Evolutionary conservation across 108 stramenopile species (phyloP), one percentile per base, ranked within the genome.

Genomic region (Nitzschia sp.): DNA sequence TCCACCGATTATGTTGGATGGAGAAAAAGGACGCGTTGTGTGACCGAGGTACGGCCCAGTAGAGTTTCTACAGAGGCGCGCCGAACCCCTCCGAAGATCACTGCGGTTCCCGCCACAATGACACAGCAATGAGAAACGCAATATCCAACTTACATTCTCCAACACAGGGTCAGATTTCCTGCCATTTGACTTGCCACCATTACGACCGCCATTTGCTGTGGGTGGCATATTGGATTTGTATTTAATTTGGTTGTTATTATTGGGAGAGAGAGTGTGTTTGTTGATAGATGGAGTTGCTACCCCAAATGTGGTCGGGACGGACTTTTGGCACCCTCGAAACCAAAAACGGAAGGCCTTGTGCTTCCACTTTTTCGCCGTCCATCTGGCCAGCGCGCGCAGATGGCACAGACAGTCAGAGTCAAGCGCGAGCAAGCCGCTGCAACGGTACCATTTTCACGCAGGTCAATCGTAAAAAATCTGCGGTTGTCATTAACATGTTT

Each of bases 151-250:
- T 64, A 72, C 71, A 64, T 64, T 64, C 54, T 72, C 71, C 28
- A 72, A 31, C 62, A 72, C 62, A 27, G 63, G 35, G 28, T 49
- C 36, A 23, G 53, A 47, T 46, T 65, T 66, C 25, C 32, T 63
- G n/a, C 60, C 63, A 31, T 73, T 73, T 15, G 57, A 65, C 54
- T 73, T 66, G 63, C 60, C 27, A 29, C 72, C 72, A 42, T 61
- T 49, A 34, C 74, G 74, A 64, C 74, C 66, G 59, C 74, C 74
- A 47, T 66, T 74, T 18, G 62, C 21, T 8, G 36, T 49, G 19
- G 74, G 51, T 67, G 74, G 66, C 74, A 74, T 74, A 31, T 31
- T 72, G 48, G n/a, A n/a, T n/a, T n/a, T n/a, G n/a, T n/a, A n/a
- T n/a, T n/a, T n/a, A n/a, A n/a, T n/a, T n/a, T 30, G n/a, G 36